Base-by-base conservation (phyloP, 2,329 filamentous ascomycete genomes). In the Mollisia scopiformis region DNA sequence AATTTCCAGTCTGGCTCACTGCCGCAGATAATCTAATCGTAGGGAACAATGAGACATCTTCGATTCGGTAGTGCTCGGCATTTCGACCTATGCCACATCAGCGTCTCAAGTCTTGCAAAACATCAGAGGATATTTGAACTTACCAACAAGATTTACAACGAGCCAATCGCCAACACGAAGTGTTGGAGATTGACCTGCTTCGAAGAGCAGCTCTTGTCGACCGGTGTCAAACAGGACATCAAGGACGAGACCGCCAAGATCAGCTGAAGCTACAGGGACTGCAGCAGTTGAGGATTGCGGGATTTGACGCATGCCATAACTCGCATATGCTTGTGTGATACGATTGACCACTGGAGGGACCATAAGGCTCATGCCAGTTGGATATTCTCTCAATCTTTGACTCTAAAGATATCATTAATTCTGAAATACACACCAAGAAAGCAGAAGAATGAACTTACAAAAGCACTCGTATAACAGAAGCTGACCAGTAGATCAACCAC, bases 401-500 rank as follows among this genome's bases (percentile, higher is more conserved):
- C 52, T 55, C 66, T 67, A 27, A 10, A 30, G 30, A 10, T 21
- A n/a, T 19, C 6, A 37, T 56, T 27, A 56, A 35, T 21, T 37
- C 3, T 41, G 33, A 23, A 23, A n/a, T 14, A 1, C 5, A n/a
- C 30, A 3, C 11, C 16, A 21, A 46, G 25, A 4, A 25, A 3
- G 19, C 6, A 35, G 3, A 3, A 11, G 14, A 13, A 30, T 33
- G 16, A n/a, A 64, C 66, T 61, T 68, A 69, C 67, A n/a, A 19
- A 41, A n/a, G 71, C 72, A 39, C 67, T 68, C n/a, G 67, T 30
- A 55, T 93, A 95, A 73, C 92, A 93, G 71, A 97, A 91, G 74
- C 87, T 93, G 50, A 96, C 76, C 0, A 97, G 82, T 1, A 97
- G 80, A 71, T 97, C 93, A 13, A 96, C 90, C 0, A 96, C 92